Base-by-base conservation (phyloP, 768 basidiomycete genomes). In the Auricularia cornea region DNA sequence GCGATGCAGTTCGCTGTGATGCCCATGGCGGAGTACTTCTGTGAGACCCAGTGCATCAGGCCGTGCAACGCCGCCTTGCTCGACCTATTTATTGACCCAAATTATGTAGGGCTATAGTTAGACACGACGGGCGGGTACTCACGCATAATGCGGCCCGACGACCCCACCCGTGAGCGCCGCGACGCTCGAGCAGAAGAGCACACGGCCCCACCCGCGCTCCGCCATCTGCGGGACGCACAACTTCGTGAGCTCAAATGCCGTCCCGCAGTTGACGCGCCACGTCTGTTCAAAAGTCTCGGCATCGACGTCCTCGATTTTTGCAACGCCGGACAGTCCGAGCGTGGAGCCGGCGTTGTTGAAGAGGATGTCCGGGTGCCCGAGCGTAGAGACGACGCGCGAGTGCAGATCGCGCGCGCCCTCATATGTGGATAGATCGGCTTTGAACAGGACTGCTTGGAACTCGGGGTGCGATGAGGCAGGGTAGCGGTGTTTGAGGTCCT, bases 11-110 rank as follows among this genome's bases (percentile, higher is more conserved):
- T 83, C 63, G 79, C 79, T 0, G 82, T 80, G 59, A 84, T 75
- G 14, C 82, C 82, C 14, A 79, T 78, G 64, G 80, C 79, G 16
- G 79, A 78, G 65, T 83, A 80, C 40, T 81, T 72, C 59, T 70
- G 71, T 6, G 82, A 79, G n/a, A 83, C 70, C 83, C 83, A 83
- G 65, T 83, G 83, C 40, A 83, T 70, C 4, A 83, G 72, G 0
- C 83, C 83, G 64, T 83, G 82, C 64, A 83, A 66, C 2, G 82
- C 83, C 2, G 81, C 78, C 64, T 84, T 84, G 0, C 82, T 82
- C 0, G 81, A 83, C 20, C 44, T 48, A 23, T 38, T 38, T 8
- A 20, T 3, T 6, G 44, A 18, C 20, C 10, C 23, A 3, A 48
- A 6, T 48, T 20, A 12, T 16, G 10, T 18, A 48, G 44, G 11